phyloP scores from a whole-genome alignment of 331 rosid species.

The Ulmus americana region DNA sequence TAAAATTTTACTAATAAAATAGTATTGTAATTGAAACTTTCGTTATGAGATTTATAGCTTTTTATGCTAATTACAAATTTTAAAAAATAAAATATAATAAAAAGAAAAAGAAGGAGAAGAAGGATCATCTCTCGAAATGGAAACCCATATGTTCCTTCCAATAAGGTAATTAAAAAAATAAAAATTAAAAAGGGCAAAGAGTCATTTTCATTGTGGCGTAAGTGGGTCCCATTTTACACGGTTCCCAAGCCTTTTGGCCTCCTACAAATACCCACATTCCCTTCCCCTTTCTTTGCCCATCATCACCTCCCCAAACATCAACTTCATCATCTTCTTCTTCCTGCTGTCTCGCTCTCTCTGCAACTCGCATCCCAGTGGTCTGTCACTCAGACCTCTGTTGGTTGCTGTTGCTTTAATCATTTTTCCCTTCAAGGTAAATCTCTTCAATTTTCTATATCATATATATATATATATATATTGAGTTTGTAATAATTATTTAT shows the following conservation, averaged over 20 bases:
- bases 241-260: slow-evolving; percentile 42
- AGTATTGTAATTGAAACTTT: no score
- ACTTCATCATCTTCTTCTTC: slow-evolving; percentile 14
- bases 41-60: no score
- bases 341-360: neutral
- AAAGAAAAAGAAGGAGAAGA: no score
- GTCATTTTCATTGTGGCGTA: slow-evolving; percentile 39
- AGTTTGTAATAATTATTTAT: neutral
- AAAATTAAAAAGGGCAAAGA: neutral
- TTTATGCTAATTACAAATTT: no score
- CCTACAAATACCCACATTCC: slow-evolving; percentile 62
- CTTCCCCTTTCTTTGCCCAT: slow-evolving; percentile 31
- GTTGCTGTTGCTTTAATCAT: slow-evolving; percentile 27
- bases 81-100: no score
- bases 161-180: neutral
- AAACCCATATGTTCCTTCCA: no score
- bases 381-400: slow-evolving; percentile 52
- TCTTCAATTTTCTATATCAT: no score
- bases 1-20: no score
- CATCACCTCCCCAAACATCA: slow-evolving; percentile 37
- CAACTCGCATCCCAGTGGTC: slow-evolving; percentile 45
- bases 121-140: no score
- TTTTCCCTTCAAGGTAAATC: neutral
- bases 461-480: neutral
- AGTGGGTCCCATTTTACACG: slow-evolving; percentile 57